Base-by-base conservation (phyloP, 768 basidiomycete species). In the Lactarius quietus region DNA sequence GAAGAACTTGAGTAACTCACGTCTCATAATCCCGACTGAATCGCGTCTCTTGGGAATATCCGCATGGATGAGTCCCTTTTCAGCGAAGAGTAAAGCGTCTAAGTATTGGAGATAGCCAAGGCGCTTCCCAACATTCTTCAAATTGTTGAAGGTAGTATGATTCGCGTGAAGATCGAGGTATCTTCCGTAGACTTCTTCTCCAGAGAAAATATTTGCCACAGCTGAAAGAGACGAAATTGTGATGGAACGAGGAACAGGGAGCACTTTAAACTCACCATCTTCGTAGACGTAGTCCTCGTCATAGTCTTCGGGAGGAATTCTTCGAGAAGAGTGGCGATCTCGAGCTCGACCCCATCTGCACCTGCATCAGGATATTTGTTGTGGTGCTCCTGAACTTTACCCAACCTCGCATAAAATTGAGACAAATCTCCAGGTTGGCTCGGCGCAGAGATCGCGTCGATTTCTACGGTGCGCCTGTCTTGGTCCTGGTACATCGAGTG, bases 371-470 rank as follows among this genome's bases (percentile, higher is more conserved):
- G 95, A 83, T 98, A 95, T 82, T 93, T 93, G 78, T 83, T 84
- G 83, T 98, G 88, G 84, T 96, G 93, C 75, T 95, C 94, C 80
- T 95, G 93, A 77, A 98, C 87, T 84, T 92, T 94, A 74, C 86
- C 88, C 82, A 98, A 88, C 80, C 97, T 89, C 76, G 88, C 81
- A 80, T 99, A 98, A 80, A 99, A 99, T 77, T 96, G 93, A 55
- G 89, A 87, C 59, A 98, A 82, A 77, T 98, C 85, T 76, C 86
- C 84, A 55, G 69, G 69, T 54, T 83, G 83, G 18, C n/a, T 64
- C 18, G 85, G 77, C 14, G 83, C 80, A 41, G 90, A 88, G 7
- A 93, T 77, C 15, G 81, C 70, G 51, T 87, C 81, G 18, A 86
- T 77, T 74, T 93, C 92, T n/a, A 79, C 76, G 64, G 86, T 87